Evolutionary conservation across 2,329 filamentous ascomycete species (phyloP), one percentile per base, ranked within the genome.

Genomic region (Lasiodiplodia hormozganensis): DNA sequence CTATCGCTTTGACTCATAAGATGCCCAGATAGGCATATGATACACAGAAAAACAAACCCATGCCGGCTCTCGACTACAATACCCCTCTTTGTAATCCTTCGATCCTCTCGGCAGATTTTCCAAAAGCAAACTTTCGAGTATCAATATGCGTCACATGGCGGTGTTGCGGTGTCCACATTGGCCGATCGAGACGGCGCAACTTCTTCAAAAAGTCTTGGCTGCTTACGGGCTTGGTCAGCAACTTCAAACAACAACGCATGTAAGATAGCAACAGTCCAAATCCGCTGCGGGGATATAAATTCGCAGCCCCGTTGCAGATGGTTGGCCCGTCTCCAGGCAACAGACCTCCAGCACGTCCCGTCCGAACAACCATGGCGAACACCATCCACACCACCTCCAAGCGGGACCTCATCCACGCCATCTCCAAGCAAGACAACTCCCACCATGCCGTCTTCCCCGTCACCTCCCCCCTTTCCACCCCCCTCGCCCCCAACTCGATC

Each of bases 301-400:
- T 43, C 16, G 5, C 8, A 34, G 16, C 18, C 40, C 25, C 3
- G 6, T 43, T 18, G 40, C 16, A 18, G 14, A 18, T 18, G 16
- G 18, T 8, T 8, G 40, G 28, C 28, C 25, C 5, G 28, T 28
- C 28, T 28, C 28, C 5, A 43, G 16, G 16, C 40, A 18, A 43
- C 40, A n/a, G 40, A 7, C 7, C 18, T 43, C 40, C 16, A 18
- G 6, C 16, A 43, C 16, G n/a, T 3, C 14, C 3, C n/a, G n/a
- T n/a, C n/a, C n/a, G 28, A 28, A 28, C 28, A 28, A 28, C 3
- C 25, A 54, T 54, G 52, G 52, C 23, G 3, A 7, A 25, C 16
- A 4, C 18, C 11, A 31, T 74, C 43, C 72, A 73, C 57, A 65
- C 72, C 14, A 58, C 73, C 43, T 68, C 56, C 25, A 73, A 73